Base-by-base conservation (phyloP, 257 asterid species). In the Petunia axillaris region DNA sequence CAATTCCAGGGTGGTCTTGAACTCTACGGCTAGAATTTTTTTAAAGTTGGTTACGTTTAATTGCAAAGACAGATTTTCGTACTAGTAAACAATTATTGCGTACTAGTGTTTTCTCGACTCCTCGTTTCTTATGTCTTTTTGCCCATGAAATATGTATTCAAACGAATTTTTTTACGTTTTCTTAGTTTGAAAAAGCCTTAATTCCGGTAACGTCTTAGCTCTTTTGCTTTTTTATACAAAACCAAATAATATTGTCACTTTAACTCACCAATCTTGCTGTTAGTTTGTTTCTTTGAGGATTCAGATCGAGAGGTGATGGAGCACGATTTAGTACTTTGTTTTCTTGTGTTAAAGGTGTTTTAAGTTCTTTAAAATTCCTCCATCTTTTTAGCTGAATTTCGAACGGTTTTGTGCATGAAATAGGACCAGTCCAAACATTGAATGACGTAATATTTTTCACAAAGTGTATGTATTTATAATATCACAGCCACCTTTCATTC, bases 401-500 rank as follows among this genome's bases (percentile, higher is more conserved):
- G 35, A 73, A 73, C 62, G 77, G 77, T 50, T 50, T 25, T 50
- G 52, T 73, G 62, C 46, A 25, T 73, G 35, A 35, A 5, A 73
- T 35, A 11, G 77, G 46, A 35, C 62, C 13, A 6, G 77, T 50
- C 44, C 46, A 73, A 41, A 73, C 7, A 48, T 40, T 35, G 8
- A 25, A 70, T 70, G 77, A 73, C 62, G 77, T 73, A 73, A 63
- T 63, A 63, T 10, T 14, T 10, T 14, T 36, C 57, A 9, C 5
- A 52, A 2, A 52, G 57, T 10, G 57, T 52, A 5, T 25, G 25
- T 25, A 25, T 25, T 52, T 35, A 50, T 48, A 8, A 35, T 35
- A 73, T 50, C 44, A 73, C 15, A 70, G 43, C 77, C 60, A 71
- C 13, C 62, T 50, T 73, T 73, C 62, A 73, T 73, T 73, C 62